Evolutionary conservation across 2,329 filamentous ascomycete genomes (phyloP).

Genomic region (Nothophaeocryptopus gaeumannii): DNA sequence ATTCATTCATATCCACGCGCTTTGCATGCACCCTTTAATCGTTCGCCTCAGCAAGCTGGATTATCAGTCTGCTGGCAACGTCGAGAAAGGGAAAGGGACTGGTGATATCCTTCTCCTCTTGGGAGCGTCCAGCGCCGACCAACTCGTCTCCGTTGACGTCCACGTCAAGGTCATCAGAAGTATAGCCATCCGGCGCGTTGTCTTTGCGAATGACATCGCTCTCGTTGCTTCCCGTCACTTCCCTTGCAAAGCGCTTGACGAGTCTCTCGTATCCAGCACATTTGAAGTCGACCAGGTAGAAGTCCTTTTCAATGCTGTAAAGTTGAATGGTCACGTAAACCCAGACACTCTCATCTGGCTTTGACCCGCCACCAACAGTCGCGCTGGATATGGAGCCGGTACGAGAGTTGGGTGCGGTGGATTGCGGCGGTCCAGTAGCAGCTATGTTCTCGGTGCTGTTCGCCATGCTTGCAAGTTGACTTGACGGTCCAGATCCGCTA

Average conservation of each 20-base stretch:
- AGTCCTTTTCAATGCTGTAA: conserved; percentile 87
- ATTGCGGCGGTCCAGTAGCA: conserved; percentile 19
- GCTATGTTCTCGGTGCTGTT: conserved; percentile 31
- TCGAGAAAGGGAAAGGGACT: conserved; percentile 95
- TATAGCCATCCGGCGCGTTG: conserved; percentile 19
- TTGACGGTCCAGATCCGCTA: conserved; percentile 12
- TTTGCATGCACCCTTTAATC: conserved; percentile 44
- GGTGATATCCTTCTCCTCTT: conserved; percentile 89
- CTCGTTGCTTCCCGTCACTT: conserved; percentile 32
- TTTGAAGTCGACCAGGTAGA: conserved; percentile 97
- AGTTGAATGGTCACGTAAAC: conserved; percentile 96
- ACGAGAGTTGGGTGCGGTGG: conserved; percentile 4
- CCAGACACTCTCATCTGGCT: conserved; percentile 68
- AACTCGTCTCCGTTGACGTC: conserved; percentile 40
- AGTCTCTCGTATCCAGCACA: conserved; percentile 96
- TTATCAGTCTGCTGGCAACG: conserved; percentile 85
- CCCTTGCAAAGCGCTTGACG: conserved; percentile 46
- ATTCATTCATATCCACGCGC: too few species aligned
- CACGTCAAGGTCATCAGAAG: conserved; percentile 28
- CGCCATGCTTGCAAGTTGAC: conserved; percentile 23
- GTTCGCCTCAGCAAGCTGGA: conserved; percentile 77
- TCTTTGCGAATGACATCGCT: conserved; percentile 23
- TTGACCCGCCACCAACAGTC: conserved; percentile 21
- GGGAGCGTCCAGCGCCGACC: conserved; percentile 48
- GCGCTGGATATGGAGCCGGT: conserved; percentile 15